These are phyloP conservation scores for Candida awuae DNA, from an alignment of 805 yeast genomes.

Conservation along the genomic window DNA sequence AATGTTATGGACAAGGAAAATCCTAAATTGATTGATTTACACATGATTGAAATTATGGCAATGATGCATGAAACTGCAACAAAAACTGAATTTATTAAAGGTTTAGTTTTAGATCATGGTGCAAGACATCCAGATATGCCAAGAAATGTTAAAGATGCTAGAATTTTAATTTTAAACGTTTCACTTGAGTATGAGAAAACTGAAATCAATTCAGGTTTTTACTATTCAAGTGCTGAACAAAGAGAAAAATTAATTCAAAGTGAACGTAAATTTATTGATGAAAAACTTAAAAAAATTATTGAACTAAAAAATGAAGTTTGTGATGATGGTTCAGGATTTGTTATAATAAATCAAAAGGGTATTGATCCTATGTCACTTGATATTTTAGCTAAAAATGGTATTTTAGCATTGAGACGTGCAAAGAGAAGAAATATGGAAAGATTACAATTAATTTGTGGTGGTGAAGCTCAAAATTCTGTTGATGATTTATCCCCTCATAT, in stretches of 20 bases:
- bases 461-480: conserved; percentile 95
- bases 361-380: conserved; percentile 97
- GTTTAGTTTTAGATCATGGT: conserved; percentile 94
- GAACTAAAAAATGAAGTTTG: conserved; percentile 92
- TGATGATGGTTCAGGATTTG: conserved; percentile 74
- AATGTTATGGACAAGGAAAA: conserved; percentile 49
- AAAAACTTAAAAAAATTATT: conserved; percentile 80
- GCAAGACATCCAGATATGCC: conserved; percentile 99
- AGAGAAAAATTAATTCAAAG: conserved; percentile 89
- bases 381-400: conserved; percentile 84
- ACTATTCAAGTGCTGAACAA: conserved; percentile 91
- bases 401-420: conserved; percentile 93
- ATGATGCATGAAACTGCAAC: conserved; percentile 90
- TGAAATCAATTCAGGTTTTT: conserved; percentile 94
- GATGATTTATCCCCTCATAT: conserved; percentile 78
- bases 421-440: conserved; percentile 99
- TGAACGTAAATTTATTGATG: conserved; percentile 92
- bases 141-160: conserved; percentile 71
- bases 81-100: conserved; percentile 76
- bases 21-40: conserved; percentile 58
- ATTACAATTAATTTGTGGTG: conserved; percentile 91
- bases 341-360: conserved; percentile 95
- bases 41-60: conserved; percentile 97
- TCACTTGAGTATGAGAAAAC: conserved; percentile 95
- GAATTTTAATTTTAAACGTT: conserved; percentile 81